Conservation (phyloP, 2,329 filamentous ascomycete species). For the Alternaria postmessia region DNA sequence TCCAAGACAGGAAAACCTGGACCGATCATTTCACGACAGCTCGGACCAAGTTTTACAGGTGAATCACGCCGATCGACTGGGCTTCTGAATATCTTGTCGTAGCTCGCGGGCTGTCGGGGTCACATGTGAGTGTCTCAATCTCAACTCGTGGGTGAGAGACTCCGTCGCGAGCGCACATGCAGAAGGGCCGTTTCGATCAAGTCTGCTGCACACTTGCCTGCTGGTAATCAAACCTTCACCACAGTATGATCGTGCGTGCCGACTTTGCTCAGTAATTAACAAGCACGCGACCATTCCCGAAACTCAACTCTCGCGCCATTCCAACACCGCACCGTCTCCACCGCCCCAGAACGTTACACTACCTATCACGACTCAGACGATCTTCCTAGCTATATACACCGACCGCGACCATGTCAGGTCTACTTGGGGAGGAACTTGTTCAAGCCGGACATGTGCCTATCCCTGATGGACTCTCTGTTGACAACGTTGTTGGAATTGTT, state of each 20-base stretch:
- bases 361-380: not conserved
- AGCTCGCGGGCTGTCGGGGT: not conserved
- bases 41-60: not conserved
- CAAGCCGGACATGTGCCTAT: constrained; percentile 10
- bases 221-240: not conserved
- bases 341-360: not conserved
- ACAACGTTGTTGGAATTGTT: constrained; percentile 22
- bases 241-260: not conserved
- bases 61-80: not conserved
- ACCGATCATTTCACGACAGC: constrained; percentile 18
- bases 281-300: not conserved
- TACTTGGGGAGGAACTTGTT: not conserved
- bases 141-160: not conserved
- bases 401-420: not conserved
- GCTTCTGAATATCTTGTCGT: not conserved
- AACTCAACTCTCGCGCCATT: not conserved
- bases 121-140: not conserved
- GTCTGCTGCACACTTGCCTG: not conserved
- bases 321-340: not conserved
- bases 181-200: not conserved
- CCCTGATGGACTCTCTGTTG: constrained; percentile 3
- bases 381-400: not conserved
- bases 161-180: not conserved
- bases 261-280: not conserved
- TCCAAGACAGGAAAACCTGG: constrained; percentile 31